Evolutionary conservation across 2,329 filamentous ascomycete genomes (phyloP).

Genomic region (Ophiosphaerella narmari): DNA sequence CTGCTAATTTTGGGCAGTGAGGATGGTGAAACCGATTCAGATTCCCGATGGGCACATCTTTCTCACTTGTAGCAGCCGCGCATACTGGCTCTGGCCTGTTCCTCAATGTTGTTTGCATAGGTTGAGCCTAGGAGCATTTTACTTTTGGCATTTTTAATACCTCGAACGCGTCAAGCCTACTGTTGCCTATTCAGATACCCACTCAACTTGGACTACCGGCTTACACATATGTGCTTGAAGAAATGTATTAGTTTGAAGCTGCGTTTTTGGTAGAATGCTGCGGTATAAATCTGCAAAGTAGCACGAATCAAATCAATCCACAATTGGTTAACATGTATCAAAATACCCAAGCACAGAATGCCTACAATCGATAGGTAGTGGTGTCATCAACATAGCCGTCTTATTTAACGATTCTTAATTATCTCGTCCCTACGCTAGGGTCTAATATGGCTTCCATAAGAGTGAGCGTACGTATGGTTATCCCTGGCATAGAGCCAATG

Average conservation of each 20-base stretch:
- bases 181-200: background rate
- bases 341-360: too few relatives aligned
- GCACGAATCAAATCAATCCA: too few relatives aligned
- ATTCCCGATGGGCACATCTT: constrained; percentile 37
- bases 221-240: too few relatives aligned
- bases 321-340: too few relatives aligned
- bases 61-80: constrained; percentile 11
- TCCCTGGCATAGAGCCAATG: too few relatives aligned
- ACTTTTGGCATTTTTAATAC: background rate
- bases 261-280: too few relatives aligned
- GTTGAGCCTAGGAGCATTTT: background rate
- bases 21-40: constrained; percentile 29
- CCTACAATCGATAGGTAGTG: constrained; percentile 53
- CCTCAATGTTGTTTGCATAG: constrained; percentile 1
- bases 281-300: too few relatives aligned
- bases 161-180: too few relatives aligned
- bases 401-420: constrained; percentile 50
- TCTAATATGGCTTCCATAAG: constrained; percentile 16
- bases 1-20: constrained; percentile 17
- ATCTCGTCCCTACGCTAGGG: constrained; percentile 43
- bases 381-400: constrained; percentile 58
- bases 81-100: too few relatives aligned
- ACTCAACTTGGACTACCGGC: background rate
- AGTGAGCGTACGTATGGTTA: background rate
- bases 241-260: too few relatives aligned